phyloP scores from a whole-genome alignment of 2,329 filamentous ascomycete species.

The Onygenales sp. region DNA sequence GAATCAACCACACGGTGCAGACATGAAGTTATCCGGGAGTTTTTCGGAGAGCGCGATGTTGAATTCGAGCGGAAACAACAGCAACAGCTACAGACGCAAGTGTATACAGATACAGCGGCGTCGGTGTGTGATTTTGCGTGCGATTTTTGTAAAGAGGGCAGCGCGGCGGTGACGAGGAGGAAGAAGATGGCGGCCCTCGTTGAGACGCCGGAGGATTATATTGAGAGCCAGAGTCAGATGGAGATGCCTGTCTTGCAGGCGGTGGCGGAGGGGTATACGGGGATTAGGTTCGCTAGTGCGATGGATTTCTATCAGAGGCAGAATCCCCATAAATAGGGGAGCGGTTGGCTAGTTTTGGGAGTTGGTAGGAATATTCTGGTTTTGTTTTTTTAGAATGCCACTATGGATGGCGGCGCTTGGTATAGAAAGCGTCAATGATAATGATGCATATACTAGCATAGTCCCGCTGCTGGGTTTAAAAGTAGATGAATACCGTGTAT shows the following conservation, averaged over 20 bases:
- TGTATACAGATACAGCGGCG: constrained; percentile 16
- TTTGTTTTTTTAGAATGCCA: no score
- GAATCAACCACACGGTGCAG: constrained; percentile 65
- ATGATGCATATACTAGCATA: no score
- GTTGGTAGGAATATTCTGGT: no score
- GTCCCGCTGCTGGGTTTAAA: no score
- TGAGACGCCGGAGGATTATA: constrained; percentile 10
- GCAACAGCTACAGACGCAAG: constrained; percentile 9
- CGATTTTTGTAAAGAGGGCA: constrained; percentile 64
- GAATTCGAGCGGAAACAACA: constrained; percentile 20
- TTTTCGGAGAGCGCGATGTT: constrained; percentile 58
- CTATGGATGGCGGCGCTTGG: no score
- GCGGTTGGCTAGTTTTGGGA: no score
- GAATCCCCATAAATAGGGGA: no score
- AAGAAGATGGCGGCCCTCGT: constrained; percentile 32
- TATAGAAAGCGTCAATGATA: no score
- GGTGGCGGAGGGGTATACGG: background rate
- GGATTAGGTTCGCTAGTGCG: background rate
- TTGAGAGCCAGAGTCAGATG: background rate
- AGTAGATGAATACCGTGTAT: no score
- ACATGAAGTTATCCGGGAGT: constrained; percentile 63
- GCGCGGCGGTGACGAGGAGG: constrained; percentile 46
- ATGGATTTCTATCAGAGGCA: background rate
- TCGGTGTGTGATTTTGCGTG: constrained; percentile 64
- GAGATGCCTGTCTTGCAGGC: background rate